A percentile compares a stretch with the other conserved stretches of the same genome.
Evolutionary conservation across 257 asterid genomes (phyloP).

Genomic region (Solanum chiquidenum): DNA sequence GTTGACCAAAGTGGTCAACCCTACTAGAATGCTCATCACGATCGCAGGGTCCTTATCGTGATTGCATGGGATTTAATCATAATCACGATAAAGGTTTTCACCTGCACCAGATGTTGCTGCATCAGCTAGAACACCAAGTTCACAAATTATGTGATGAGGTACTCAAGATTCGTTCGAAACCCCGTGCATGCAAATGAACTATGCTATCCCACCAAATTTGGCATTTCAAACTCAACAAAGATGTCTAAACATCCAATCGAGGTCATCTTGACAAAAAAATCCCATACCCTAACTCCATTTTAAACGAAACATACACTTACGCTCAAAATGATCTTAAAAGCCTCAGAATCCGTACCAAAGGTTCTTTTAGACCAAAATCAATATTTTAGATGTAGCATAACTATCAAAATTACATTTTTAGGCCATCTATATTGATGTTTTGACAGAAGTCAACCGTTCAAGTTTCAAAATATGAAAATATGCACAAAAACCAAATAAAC

Average conservation of each 20-base stretch:
- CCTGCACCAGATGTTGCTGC: neutral
- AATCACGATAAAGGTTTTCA: neutral
- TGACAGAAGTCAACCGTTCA: neutral
- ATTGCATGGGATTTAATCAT: neutral
- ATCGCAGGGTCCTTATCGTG: neutral
- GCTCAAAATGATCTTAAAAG: neutral
- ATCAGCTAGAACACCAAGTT: neutral
- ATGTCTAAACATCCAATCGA: neutral
- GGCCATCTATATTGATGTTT: too few relatives aligned
- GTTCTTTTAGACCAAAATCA: neutral
- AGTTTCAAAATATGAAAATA: neutral
- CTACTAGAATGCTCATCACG: neutral
- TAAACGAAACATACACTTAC: neutral
- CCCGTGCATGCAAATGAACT: neutral
- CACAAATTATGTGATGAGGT: neutral
- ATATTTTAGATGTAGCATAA: too few relatives aligned
- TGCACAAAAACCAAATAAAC: neutral
- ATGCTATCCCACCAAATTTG: neutral
- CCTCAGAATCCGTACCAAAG: neutral
- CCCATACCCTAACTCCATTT: neutral
- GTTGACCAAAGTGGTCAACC: neutral
- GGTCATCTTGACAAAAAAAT: neutral
- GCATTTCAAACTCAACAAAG: neutral
- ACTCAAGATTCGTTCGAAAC: neutral
- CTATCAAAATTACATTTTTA: too few relatives aligned